A percentile compares a stretch with the other conserved stretches of the same genome.
These are phyloP conservation scores for Gaeumannomyces tritici DNA, from an alignment of 2,329 filamentous ascomycete genomes.

Conservation along the genomic window DNA sequence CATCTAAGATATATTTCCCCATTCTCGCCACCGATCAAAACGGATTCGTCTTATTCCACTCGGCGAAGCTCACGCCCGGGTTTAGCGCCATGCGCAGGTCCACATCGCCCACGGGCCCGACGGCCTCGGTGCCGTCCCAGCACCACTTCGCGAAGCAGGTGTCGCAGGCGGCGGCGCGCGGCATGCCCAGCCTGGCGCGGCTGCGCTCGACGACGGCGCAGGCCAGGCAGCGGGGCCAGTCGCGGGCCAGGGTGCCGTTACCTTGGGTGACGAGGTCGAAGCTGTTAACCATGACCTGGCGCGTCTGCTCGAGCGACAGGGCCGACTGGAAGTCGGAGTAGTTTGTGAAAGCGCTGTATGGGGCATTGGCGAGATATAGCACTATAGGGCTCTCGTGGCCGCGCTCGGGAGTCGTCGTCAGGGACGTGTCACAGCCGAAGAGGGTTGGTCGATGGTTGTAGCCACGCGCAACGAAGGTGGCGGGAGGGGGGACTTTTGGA, in stretches of 20 bases:
- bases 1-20: too few relatives aligned
- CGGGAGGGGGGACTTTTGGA: background rate
- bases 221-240: background rate
- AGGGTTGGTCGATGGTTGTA: background rate
- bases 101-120: background rate
- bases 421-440: background rate
- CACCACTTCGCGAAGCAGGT: background rate
- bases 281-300: background rate
- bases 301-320: background rate
- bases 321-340: background rate
- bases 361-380: background rate
- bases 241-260: background rate
- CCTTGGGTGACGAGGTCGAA: background rate
- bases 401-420: background rate
- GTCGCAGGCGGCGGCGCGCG: background rate
- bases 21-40: background rate
- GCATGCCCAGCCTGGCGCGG: background rate
- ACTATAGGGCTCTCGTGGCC: background rate
- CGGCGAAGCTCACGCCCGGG: background rate
- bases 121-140: background rate
- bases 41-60: background rate
- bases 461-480: background rate
- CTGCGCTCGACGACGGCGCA: background rate
- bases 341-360: background rate
- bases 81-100: background rate